Base-by-base conservation (phyloP, 768 basidiomycete species). In the Mycena galericulata region DNA sequence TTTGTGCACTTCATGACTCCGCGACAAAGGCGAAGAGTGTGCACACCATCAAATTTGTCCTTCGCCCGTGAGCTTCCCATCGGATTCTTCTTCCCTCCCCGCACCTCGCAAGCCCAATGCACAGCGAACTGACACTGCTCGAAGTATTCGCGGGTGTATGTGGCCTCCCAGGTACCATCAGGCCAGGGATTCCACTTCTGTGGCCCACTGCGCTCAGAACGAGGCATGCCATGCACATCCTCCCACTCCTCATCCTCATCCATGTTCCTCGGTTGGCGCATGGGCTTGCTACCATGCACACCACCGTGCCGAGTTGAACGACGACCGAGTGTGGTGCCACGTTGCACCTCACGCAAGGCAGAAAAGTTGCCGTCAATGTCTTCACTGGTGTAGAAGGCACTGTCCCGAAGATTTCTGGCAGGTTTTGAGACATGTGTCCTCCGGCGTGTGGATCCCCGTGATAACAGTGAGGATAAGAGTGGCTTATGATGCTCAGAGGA, bases 101-200 rank as follows among this genome's bases (percentile, higher is more conserved):
- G 55, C 15, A 50, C 60, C 32, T 50, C 45, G 45, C 46, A 62
- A 9, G 73, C 74, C 75, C 75, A 76, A 56, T 75, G 74, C 2
- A 68, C 59, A 34, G 61, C 54, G 15, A 76, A 69, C 22, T 65
- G 57, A 20, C 51, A 53, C 12, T 68, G 55, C 11, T 60, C 51
- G 17, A 43, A 34, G 14, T 67, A 34, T 51, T 74, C 67, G n/a
- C 34, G 62, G 2, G 56, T 67, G 49, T 70, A 66, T 11, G 63
- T 57, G 2, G 27, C 43, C 41, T 68, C 50, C 60, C 72, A 74
- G 0, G 8, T 32, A 22, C 74, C 75, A 59, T 75, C 70, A 4
- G 74, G 74, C 75, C 75, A 76, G 2, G 68, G 66, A 63, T 76
- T 62, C 73, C 74, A 76, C 18, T 24, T 54, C 20, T 18, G 36